These are phyloP conservation scores for Cubamyces sp. DNA, from an alignment of 768 basidiomycete species.

Conservation along the genomic window DNA sequence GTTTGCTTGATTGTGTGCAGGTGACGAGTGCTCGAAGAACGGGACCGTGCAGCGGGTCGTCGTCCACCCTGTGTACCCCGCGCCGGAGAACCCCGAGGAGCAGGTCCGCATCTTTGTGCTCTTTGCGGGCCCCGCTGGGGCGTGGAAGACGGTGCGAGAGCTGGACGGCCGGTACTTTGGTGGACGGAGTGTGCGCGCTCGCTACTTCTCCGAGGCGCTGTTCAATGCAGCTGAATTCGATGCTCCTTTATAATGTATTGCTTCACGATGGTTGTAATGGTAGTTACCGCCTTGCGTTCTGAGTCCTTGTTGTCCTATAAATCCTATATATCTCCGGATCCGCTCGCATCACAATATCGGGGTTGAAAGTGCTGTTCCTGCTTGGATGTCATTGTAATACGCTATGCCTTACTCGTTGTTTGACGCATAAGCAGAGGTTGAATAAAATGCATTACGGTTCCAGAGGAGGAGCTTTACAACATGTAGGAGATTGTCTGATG, in stretches of 20 bases:
- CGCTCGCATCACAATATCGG: no score
- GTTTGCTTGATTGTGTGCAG: slow-evolving; percentile 40
- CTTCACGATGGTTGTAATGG: not conserved
- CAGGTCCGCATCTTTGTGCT: slow-evolving; percentile 89
- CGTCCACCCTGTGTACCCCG: slow-evolving; percentile 75
- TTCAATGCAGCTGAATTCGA: slow-evolving; percentile 60
- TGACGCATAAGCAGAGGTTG: not conserved
- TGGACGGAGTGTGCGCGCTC: slow-evolving; percentile 78
- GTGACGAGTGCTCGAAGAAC: slow-evolving; percentile 90
- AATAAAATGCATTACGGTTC: slow-evolving; percentile 9
- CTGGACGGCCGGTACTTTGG: slow-evolving; percentile 93
- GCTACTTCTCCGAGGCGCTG: slow-evolving; percentile 72
- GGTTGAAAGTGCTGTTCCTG: no score
- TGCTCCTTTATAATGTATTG: slow-evolving; percentile 36
- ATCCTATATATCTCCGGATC: not conserved
- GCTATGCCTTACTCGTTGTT: not conserved
- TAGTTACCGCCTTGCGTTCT: not conserved
- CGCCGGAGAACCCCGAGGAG: slow-evolving; percentile 69
- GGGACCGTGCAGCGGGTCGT: slow-evolving; percentile 92
- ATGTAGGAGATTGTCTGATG: slow-evolving; percentile 16
- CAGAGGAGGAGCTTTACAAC: slow-evolving; percentile 19
- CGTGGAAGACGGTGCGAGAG: slow-evolving; percentile 95
- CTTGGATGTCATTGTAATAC: no score
- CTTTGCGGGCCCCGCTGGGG: slow-evolving; percentile 89
- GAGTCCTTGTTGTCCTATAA: not conserved